These are phyloP conservation scores for Cubamyces lactineus DNA, from an alignment of 768 basidiomycete genomes.

Conservation along the genomic window DNA sequence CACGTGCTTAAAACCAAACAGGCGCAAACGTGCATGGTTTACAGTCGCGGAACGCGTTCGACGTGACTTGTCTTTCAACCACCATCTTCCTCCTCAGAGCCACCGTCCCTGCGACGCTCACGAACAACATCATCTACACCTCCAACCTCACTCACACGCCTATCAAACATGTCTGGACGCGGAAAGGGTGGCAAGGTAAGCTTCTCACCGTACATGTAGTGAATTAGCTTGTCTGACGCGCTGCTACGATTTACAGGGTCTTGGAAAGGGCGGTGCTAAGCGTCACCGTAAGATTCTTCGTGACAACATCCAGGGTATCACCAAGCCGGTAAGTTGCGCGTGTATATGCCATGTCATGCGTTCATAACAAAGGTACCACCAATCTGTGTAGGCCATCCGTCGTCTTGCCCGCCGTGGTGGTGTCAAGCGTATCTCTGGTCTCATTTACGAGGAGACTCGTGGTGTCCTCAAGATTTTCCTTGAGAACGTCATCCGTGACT, in stretches of 20 bases:
- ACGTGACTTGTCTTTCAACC: slow-evolving; percentile 26
- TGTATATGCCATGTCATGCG: background rate
- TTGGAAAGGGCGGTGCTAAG: slow-evolving; percentile 80
- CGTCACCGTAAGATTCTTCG: slow-evolving; percentile 81
- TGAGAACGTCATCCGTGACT: slow-evolving; percentile 45
- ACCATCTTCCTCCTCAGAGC: slow-evolving; percentile 20
- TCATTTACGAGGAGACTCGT: slow-evolving; percentile 69
- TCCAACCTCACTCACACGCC: slow-evolving; percentile 14
- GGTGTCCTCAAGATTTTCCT: slow-evolving; percentile 68
- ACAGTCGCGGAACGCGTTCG: slow-evolving; percentile 26
- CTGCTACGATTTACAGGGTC: slow-evolving; percentile 49
- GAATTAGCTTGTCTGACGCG: background rate
- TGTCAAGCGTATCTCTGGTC: slow-evolving; percentile 64
- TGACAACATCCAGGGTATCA: slow-evolving; percentile 82
- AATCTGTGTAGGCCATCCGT: slow-evolving; percentile 35
- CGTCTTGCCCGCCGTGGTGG: slow-evolving; percentile 67
- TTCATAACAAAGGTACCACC: background rate
- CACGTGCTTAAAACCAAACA: slow-evolving; percentile 26
- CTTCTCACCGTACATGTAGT: no score
- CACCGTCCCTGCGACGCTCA: slow-evolving; percentile 16
- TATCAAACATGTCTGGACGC: slow-evolving; percentile 67
- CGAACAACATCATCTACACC: slow-evolving; percentile 20
- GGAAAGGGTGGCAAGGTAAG: slow-evolving; percentile 77
- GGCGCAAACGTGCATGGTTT: slow-evolving; percentile 22
- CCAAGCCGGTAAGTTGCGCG: slow-evolving; percentile 50